Percentiles rank a stretch among this genome's conserved stretches.
phyloP scores from a whole-genome alignment of 2,329 filamentous ascomycete species.

The Hymenoscyphus repandus region DNA sequence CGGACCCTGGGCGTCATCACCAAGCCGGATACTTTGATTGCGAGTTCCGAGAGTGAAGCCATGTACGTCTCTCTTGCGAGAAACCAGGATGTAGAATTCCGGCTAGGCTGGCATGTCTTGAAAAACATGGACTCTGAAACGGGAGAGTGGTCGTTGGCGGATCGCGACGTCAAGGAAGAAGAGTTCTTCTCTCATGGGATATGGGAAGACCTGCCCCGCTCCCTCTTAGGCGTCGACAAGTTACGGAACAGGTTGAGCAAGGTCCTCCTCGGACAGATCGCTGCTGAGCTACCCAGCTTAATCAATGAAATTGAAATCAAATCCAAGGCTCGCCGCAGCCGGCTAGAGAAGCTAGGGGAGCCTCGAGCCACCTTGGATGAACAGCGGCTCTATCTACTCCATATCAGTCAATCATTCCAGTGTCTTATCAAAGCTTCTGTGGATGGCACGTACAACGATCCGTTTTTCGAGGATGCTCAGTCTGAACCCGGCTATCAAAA shows the following conservation, averaged over 20 bases:
- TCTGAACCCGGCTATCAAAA: slow-evolving; percentile 33
- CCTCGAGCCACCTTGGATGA: slow-evolving; percentile 41
- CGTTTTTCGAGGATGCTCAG: slow-evolving; percentile 43
- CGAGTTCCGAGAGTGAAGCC: slow-evolving; percentile 37
- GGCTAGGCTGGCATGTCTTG: slow-evolving; percentile 48
- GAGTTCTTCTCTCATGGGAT: slow-evolving; percentile 39
- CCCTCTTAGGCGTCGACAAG: slow-evolving; percentile 41
- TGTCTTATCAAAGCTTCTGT: slow-evolving; percentile 40
- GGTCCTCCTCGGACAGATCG: slow-evolving; percentile 44
- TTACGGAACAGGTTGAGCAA: slow-evolving; percentile 46
- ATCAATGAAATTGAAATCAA: slow-evolving; percentile 38
- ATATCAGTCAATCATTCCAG: slow-evolving; percentile 41
- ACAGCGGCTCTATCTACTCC: slow-evolving; percentile 43
- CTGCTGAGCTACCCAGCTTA: slow-evolving; percentile 40
- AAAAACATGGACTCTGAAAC: slow-evolving; percentile 18
- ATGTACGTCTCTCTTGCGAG: slow-evolving; percentile 37
- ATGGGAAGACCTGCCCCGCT: slow-evolving; percentile 35
- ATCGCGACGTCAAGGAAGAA: slow-evolving; percentile 38
- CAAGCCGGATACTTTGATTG: slow-evolving; percentile 49
- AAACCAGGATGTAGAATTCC: slow-evolving; percentile 41
- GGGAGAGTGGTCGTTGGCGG: slow-evolving; percentile 13
- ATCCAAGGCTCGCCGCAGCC: slow-evolving; percentile 31
- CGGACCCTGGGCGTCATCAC: slow-evolving; percentile 47
- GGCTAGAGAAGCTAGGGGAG: slow-evolving; percentile 43
- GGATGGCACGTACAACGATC: slow-evolving; percentile 46